These are phyloP conservation scores for Amauroascus niger DNA, from an alignment of 2,329 filamentous ascomycete genomes.

Conservation along the genomic window DNA sequence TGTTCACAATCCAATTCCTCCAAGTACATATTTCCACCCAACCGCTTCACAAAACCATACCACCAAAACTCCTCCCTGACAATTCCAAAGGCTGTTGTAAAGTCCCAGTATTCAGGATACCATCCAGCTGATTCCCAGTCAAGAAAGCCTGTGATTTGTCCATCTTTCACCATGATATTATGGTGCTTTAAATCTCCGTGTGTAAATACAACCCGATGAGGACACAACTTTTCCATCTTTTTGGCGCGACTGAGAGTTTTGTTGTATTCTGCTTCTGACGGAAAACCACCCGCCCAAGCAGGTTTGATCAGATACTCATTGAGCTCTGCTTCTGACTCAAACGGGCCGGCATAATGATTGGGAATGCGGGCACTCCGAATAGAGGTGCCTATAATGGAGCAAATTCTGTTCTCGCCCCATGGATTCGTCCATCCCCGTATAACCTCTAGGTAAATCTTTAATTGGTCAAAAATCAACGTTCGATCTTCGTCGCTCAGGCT, in stretches of 20 bases:
- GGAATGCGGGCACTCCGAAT: conserved; percentile 29
- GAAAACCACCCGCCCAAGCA: conserved; percentile 24
- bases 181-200: conserved; percentile 26
- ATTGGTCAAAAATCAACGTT: conserved; percentile 21
- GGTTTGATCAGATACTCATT: conserved; percentile 25
- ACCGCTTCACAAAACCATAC: conserved; percentile 5
- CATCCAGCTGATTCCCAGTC: conserved; percentile 36
- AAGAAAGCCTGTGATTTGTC: conserved; percentile 25
- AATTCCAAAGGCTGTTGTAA: conserved; percentile 12
- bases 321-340: conserved; percentile 22
- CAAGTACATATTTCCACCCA: conserved; percentile 1
- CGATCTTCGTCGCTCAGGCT: conserved; percentile 23
- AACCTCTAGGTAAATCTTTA: conserved; percentile 26
- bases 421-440: conserved; percentile 30
- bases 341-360: conserved; percentile 28
- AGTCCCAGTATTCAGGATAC: too few species aligned
- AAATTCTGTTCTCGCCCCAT: conserved; percentile 22
- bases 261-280: conserved; percentile 23
- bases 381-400: conserved; percentile 26
- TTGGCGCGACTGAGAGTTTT: conserved; percentile 21
- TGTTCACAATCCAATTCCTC: conserved; percentile 6
- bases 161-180: conserved; percentile 26
- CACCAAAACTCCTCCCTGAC: conserved; percentile 1
- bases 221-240: conserved; percentile 7
- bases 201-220: conserved; percentile 22